phyloP scores from a whole-genome alignment of 129 eudicot genomes.

The Centaurea solstitialis region DNA sequence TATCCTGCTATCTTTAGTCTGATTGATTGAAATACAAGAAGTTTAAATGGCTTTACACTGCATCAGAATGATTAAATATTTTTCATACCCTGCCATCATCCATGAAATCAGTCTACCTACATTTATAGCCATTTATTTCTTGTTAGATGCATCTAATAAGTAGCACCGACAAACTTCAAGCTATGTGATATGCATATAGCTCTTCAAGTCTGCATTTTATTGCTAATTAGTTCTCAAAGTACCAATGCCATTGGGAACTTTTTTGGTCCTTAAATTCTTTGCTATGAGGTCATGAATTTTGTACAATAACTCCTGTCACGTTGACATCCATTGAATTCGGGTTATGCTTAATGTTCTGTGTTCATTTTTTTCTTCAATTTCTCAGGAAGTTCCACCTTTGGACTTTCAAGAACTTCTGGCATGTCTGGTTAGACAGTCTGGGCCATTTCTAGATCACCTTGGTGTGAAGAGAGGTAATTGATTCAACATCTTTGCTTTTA shows the following conservation, averaged over 20 bases:
- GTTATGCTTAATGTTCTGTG: neutral
- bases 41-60: neutral
- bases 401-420: conserved; percentile 91
- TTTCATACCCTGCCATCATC: neutral
- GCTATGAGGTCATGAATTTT: neutral
- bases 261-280: neutral
- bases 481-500: neutral
- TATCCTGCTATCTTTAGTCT: neutral
- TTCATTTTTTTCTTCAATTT: conserved; percentile 8
- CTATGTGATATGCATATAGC: neutral
- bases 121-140: neutral
- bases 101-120: neutral
- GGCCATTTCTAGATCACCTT: conserved; percentile 82
- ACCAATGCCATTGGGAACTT: neutral
- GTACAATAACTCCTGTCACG: neutral
- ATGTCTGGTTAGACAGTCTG: conserved; percentile 82
- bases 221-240: neutral
- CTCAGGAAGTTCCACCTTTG: conserved; percentile 83
- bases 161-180: neutral
- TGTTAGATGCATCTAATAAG: neutral
- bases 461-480: conserved; percentile 74
- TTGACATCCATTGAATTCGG: neutral
- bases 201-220: neutral
- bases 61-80: neutral
- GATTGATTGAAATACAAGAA: neutral